These are phyloP conservation scores for Aspergillus funiculosus DNA, from an alignment of 495 filamentous ascomycete species.

Conservation along the genomic window DNA sequence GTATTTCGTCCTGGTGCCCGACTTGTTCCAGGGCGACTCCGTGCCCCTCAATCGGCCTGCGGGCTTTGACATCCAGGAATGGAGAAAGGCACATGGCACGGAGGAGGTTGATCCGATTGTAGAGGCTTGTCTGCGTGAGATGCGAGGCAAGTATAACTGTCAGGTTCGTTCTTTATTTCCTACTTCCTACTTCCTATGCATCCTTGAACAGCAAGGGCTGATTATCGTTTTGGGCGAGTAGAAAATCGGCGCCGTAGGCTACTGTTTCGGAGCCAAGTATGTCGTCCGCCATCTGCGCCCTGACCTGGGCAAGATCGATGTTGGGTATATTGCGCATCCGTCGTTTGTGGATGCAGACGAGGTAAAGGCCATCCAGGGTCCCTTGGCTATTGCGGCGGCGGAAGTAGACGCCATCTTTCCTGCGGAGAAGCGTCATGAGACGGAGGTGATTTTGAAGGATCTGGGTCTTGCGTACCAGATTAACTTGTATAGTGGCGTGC, in stretches of 20 bases:
- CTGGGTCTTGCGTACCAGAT: conserved; percentile 44
- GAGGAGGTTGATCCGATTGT: conserved; percentile 56
- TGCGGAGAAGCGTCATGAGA: conserved; percentile 6
- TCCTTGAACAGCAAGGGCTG: no score
- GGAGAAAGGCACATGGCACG: conserved; percentile 35
- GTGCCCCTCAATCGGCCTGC: conserved; percentile 24
- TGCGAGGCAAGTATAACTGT: conserved; percentile 48
- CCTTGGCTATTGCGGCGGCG: conserved; percentile 66
- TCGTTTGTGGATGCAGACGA: conserved; percentile 65
- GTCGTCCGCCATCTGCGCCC: conserved; percentile 26
- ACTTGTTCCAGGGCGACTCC: conserved; percentile 29
- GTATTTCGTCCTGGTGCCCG: conserved; percentile 66
- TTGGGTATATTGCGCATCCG: conserved; percentile 66
- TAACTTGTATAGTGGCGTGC: conserved; percentile 58
- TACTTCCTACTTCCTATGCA: not conserved
- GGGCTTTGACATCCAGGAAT: conserved; percentile 27
- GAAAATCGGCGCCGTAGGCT: conserved; percentile 61
- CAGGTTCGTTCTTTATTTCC: conserved; percentile 24
- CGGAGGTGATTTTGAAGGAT: conserved; percentile 3
- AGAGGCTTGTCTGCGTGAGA: conserved; percentile 44
- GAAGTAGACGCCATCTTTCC: conserved; percentile 21
- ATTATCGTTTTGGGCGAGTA: no score
- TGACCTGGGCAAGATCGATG: conserved; percentile 17
- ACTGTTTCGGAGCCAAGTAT: conserved; percentile 69
- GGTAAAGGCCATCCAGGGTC: conserved; percentile 56